phyloP scores from a whole-genome alignment of 2,329 filamentous ascomycete genomes.

The Berkeleyomyces rouxiae region DNA sequence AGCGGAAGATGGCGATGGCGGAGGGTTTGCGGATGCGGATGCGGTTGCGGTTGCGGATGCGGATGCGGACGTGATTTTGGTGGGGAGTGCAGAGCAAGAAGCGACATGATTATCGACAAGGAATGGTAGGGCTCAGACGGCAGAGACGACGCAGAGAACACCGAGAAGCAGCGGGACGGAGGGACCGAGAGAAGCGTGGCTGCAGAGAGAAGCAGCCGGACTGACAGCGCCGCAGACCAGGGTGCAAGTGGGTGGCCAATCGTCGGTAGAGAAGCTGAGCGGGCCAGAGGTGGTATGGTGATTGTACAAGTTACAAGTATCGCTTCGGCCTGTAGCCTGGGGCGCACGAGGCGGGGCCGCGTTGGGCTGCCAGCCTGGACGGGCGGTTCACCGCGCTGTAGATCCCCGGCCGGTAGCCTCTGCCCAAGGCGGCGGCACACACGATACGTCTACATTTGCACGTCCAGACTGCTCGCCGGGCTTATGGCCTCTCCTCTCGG shows the following conservation, averaged over 20 bases:
- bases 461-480: too few relatives aligned
- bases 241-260: background rate
- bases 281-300: too few relatives aligned
- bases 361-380: too few relatives aligned
- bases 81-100: constrained; percentile 2
- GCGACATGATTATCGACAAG: constrained; percentile 7
- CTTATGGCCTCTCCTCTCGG: too few relatives aligned
- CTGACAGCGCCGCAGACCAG: background rate
- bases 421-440: too few relatives aligned
- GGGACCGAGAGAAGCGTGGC: background rate
- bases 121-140: background rate
- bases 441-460: too few relatives aligned
- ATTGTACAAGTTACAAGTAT: too few relatives aligned
- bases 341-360: too few relatives aligned
- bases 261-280: background rate
- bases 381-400: too few relatives aligned
- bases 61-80: background rate
- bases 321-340: too few relatives aligned
- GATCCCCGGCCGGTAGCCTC: too few relatives aligned
- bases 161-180: background rate
- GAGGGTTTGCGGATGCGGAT: background rate
- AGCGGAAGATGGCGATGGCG: background rate
- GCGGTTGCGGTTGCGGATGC: background rate
- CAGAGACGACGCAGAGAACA: background rate
- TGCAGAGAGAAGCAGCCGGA: background rate